Percentiles rank a stretch among this genome's conserved stretches.
Evolutionary conservation across 305 asterid species (phyloP).

Genomic region (Petunia hybrid): DNA sequence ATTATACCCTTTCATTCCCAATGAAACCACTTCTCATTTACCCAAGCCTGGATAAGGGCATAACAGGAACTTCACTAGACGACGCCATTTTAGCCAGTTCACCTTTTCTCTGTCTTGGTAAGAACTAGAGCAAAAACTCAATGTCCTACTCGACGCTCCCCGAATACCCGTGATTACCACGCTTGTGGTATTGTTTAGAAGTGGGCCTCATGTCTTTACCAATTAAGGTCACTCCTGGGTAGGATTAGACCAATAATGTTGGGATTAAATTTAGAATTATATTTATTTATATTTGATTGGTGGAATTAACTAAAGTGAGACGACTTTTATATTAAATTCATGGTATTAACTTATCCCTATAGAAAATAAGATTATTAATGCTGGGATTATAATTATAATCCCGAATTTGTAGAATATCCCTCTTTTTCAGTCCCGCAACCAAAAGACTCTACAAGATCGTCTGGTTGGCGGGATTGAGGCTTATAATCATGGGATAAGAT

Average conservation of each 20-base stretch:
- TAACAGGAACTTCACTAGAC: not conserved
- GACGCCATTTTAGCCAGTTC: slow-evolving; percentile 28
- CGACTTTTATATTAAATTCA: no score
- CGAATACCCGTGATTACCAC: slow-evolving; percentile 25
- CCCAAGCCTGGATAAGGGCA: not conserved
- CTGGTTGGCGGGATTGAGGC: no score
- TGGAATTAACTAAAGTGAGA: no score
- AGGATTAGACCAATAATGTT: no score
- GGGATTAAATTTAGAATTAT: no score
- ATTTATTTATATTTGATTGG: no score
- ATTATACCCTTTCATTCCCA: not conserved
- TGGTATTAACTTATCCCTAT: no score
- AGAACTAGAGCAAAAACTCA: slow-evolving; percentile 21
- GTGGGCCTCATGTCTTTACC: not conserved
- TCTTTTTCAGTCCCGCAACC: no score
- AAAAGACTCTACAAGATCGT: not conserved
- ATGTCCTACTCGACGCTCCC: not conserved
- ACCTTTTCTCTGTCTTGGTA: slow-evolving; percentile 15
- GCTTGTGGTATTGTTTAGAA: not conserved
- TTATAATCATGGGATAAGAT: no score
- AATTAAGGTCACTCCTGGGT: not conserved
- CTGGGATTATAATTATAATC: no score
- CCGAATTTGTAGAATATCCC: no score
- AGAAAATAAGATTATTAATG: no score
- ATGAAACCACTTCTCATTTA: not conserved